Evolutionary conservation across 2,329 filamentous ascomycete genomes (phyloP).

Genomic region (Fusarium musae): DNA sequence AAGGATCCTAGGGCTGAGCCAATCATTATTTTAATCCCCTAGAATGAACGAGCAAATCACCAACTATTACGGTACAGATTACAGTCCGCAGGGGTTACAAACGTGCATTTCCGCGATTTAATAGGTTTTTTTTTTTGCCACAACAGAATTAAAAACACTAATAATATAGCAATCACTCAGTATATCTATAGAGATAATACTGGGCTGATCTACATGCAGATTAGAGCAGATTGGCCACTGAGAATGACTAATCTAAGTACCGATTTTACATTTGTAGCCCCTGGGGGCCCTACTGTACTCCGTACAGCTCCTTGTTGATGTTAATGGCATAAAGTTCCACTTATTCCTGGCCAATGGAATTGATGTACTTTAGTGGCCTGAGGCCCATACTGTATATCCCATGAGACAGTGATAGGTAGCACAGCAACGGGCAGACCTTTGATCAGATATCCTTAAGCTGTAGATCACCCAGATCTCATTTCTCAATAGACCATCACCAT

Average conservation of each 20-base stretch:
- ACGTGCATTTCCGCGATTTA: no score
- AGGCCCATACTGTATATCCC: not conserved
- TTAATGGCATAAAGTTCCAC: not conserved
- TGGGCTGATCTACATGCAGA: no score
- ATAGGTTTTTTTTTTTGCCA: no score
- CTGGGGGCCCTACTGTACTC: no score
- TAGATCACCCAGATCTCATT: not conserved
- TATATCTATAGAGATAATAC: no score
- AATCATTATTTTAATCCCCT: not conserved
- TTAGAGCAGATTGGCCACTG: no score
- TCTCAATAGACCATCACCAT: not conserved
- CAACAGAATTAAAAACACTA: no score
- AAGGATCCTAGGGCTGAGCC: not conserved
- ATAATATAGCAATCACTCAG: no score
- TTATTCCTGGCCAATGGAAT: not conserved
- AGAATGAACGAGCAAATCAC: not conserved
- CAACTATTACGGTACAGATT: not conserved
- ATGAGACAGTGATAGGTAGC: not conserved
- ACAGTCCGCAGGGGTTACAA: no score
- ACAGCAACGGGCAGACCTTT: not conserved
- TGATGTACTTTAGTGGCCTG: rapidly evolving
- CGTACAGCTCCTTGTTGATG: not conserved
- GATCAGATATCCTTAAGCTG: not conserved
- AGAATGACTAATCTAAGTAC: no score
- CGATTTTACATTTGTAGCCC: no score